Evolutionary conservation across 2,329 filamentous ascomycete species (phyloP).

Genomic region (Pseudogymnoascus sp.): DNA sequence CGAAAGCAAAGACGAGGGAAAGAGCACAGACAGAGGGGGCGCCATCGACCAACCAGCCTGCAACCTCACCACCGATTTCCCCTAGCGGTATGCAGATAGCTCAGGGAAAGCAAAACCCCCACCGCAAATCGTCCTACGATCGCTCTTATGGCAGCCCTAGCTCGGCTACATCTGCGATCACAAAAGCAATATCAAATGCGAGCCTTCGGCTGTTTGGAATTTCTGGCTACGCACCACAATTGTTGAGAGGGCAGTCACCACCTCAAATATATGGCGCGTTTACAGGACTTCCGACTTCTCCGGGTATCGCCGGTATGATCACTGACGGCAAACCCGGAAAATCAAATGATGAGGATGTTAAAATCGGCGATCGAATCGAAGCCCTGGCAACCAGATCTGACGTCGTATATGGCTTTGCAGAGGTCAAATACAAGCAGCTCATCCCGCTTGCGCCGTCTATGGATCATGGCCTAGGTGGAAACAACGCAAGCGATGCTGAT

Average conservation of each 20-base stretch:
- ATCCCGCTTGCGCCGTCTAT: constrained; percentile 76
- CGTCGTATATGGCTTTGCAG: constrained; percentile 93
- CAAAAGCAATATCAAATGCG: constrained; percentile 90
- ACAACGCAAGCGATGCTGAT: constrained; percentile 41
- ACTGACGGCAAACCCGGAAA: constrained; percentile 53
- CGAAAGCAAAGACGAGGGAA: constrained; percentile 57
- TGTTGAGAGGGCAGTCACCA: constrained; percentile 59
- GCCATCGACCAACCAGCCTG: constrained; percentile 60
- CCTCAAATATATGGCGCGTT: constrained; percentile 72
- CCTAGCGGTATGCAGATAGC: constrained; percentile 63
- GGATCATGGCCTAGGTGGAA: constrained; percentile 59
- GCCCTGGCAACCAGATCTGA: constrained; percentile 89
- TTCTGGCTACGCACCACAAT: constrained; percentile 52
- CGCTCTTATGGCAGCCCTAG: constrained; percentile 60
- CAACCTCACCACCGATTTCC: constrained; percentile 56
- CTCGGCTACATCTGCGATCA: constrained; percentile 82
- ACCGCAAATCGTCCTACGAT: constrained; percentile 73
- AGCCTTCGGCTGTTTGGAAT: constrained; percentile 67
- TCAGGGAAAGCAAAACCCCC: constrained; percentile 54
- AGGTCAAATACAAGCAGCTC: constrained; percentile 98
- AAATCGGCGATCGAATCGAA: constrained; percentile 73
- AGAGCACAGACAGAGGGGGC: constrained; percentile 70
- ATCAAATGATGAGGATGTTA: constrained; percentile 68
- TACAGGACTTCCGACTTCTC: constrained; percentile 69
- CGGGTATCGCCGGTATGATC: constrained; percentile 52